Base-by-base conservation (phyloP, 2,329 filamentous ascomycete species). In the Monilinia fructicola region DNA sequence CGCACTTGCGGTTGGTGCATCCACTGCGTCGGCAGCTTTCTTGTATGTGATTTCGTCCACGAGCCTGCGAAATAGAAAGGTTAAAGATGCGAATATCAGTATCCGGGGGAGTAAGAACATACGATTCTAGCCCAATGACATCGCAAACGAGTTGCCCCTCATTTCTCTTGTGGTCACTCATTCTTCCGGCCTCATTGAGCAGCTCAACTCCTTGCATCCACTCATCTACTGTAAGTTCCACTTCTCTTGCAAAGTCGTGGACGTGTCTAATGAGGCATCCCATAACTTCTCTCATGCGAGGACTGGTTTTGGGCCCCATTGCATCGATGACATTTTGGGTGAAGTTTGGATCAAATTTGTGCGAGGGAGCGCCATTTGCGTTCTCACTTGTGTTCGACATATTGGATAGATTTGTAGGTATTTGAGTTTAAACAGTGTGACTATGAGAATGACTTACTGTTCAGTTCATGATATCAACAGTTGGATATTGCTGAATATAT, bases 131-230 rank as follows among this genome's bases (percentile, higher is more conserved):
- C 53, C 87, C 86, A 69, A 88, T 80, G 46, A 89, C 82, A 74
- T 89, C 87, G 68, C 82, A 87, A 64, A 89, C 79, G 67, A 85
- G 81, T 76, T 88, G 86, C 28, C 84, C 84, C 78, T 89, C 87
- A 67, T 89, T 89, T 65, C 87, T 82, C 74, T 82, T 83, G 54
- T 84, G 80, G 70, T 85, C 80, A 68, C 84, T 87, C 85, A 88
- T 88, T 71, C 83, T 81, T 26, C 87, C 87, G 0, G 85, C 84
- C 79, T 82, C 83, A 73, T 89, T 89, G 73, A 89, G 78, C 72
- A 86, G 71, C 44, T 85, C 44, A 23, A 87, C 82, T 40, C 80
- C 84, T 1, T 78, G 78, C 80, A 84, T 83, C 82, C 83, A 87
- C 72, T 87, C 85, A 54, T 85, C 84, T 5, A 85, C 78, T 0